Percentiles rank a stretch among this genome's conserved stretches.
Conservation (phyloP, 768 basidiomycete genomes). For the Mycena belliarum region DNA sequence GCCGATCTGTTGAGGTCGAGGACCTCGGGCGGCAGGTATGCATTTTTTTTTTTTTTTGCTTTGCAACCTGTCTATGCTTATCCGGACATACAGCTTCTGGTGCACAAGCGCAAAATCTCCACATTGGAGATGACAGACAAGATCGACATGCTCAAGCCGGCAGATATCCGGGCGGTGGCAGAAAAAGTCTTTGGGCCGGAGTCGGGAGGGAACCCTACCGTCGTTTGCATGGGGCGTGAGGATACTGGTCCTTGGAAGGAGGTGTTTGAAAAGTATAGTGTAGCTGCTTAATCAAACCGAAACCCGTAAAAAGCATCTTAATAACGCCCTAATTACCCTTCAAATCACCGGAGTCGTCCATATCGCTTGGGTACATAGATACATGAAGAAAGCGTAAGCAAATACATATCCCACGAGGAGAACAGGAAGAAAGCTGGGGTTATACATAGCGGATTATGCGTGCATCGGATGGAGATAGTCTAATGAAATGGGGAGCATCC, state of each 20-base stretch:
- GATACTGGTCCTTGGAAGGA: conserved; percentile 69
- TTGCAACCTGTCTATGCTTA: too few species aligned
- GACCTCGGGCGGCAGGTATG: conserved; percentile 87
- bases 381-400: conserved; percentile 14
- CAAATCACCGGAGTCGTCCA: conserved; percentile 1
- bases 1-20: conserved; percentile 80
- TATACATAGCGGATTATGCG: conserved; percentile 8
- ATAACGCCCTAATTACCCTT: conserved; percentile 6
- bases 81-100: conserved; percentile 64
- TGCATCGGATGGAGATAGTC: neutral
- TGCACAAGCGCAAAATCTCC: conserved; percentile 83
- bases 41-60: conserved; percentile 6
- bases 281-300: conserved; percentile 36
- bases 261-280: conserved; percentile 69
- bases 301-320: neutral
- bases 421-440: neutral
- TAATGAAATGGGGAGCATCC: neutral
- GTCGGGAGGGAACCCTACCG: conserved; percentile 66
- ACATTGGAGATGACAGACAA: conserved; percentile 89
- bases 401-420: conserved; percentile 8
- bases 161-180: conserved; percentile 77
- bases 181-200: conserved; percentile 69
- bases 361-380: conserved; percentile 20
- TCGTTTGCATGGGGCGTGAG: conserved; percentile 83
- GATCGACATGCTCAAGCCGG: conserved; percentile 74